A percentile compares a stretch with the other conserved stretches of the same genome.
Conservation (phyloP, 768 basidiomycete species). For the Boletus fagicola region DNA sequence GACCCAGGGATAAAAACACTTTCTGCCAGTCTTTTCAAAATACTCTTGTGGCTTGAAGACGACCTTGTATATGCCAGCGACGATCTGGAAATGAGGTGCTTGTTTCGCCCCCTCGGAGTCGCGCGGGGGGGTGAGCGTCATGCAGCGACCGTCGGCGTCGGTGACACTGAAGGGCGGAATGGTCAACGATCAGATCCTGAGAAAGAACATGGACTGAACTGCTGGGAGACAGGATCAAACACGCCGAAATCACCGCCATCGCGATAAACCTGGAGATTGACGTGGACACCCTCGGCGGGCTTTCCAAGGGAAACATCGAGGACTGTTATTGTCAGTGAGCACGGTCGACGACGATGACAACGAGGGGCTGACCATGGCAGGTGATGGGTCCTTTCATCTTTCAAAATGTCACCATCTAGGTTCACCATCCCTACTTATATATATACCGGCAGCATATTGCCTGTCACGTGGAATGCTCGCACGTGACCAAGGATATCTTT, state of each 20-base stretch:
- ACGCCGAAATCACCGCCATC: slow-evolving; percentile 37
- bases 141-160: slow-evolving; percentile 79
- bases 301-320: slow-evolving; percentile 83
- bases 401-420: neutral
- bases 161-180: slow-evolving; percentile 52
- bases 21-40: slow-evolving; percentile 59
- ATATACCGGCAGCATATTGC: too few species aligned
- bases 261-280: slow-evolving; percentile 58
- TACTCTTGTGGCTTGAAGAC: slow-evolving; percentile 82
- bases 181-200: neutral
- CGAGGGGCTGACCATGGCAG: slow-evolving; percentile 67
- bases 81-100: slow-evolving; percentile 43
- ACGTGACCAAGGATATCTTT: slow-evolving; percentile 4
- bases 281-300: slow-evolving; percentile 68
- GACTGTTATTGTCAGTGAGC: slow-evolving; percentile 44
- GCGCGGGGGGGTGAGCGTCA: slow-evolving; percentile 62
- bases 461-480: neutral
- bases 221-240: slow-evolving; percentile 56
- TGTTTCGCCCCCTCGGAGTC: slow-evolving; percentile 44
- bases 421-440: too few species aligned
- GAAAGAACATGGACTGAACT: slow-evolving; percentile 43
- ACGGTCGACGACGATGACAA: neutral
- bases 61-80: slow-evolving; percentile 69
- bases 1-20: slow-evolving; percentile 88
- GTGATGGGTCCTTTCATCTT: slow-evolving; percentile 81